Evolutionary conservation across 495 filamentous ascomycete species (phyloP).

Genomic region (Melanomma pulvis-pyrius): DNA sequence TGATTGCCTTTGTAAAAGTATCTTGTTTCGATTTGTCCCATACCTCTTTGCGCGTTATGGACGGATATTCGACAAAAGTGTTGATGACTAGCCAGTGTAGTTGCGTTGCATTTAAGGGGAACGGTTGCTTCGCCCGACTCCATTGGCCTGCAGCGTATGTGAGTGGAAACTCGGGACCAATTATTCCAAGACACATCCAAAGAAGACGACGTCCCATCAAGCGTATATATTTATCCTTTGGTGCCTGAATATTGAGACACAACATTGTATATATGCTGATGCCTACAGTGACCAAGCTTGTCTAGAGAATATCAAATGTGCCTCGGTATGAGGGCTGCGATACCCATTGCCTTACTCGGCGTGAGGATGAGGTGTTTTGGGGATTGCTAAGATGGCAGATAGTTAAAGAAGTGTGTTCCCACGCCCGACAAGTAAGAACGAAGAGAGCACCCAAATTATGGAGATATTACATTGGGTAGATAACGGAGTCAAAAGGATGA

Average conservation of each 20-base stretch:
- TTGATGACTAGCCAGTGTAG: constrained; percentile 37
- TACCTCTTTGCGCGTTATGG: constrained; percentile 19
- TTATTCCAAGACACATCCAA: constrained; percentile 18
- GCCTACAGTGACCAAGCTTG: constrained; percentile 27
- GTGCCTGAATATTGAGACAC: constrained; percentile 27
- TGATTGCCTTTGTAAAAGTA: constrained; percentile 31
- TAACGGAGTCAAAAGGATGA: too few relatives aligned
- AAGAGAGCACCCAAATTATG: too few relatives aligned
- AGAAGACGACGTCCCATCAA: constrained; percentile 3
- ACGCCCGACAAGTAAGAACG: too few relatives aligned
- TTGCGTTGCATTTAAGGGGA: constrained; percentile 32
- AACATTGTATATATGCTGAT: constrained; percentile 38
- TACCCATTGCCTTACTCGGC: constrained; percentile 7
- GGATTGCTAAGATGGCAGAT: too few relatives aligned
- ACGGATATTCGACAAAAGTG: constrained; percentile 31
- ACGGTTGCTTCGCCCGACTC: constrained; percentile 26
- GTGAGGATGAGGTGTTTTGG: too few relatives aligned
- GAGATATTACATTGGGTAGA: too few relatives aligned
- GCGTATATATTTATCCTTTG: constrained; percentile 16
- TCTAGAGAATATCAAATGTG: constrained; percentile 35
- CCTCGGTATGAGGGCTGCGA: constrained; percentile 32
- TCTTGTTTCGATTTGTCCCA: constrained; percentile 41
- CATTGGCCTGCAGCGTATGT: constrained; percentile 30
- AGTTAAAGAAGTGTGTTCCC: too few relatives aligned
- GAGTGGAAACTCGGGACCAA: constrained; percentile 35